Evolutionary conservation across 768 basidiomycete genomes (phyloP).

Genomic region (Lactarius hengduanensis): DNA sequence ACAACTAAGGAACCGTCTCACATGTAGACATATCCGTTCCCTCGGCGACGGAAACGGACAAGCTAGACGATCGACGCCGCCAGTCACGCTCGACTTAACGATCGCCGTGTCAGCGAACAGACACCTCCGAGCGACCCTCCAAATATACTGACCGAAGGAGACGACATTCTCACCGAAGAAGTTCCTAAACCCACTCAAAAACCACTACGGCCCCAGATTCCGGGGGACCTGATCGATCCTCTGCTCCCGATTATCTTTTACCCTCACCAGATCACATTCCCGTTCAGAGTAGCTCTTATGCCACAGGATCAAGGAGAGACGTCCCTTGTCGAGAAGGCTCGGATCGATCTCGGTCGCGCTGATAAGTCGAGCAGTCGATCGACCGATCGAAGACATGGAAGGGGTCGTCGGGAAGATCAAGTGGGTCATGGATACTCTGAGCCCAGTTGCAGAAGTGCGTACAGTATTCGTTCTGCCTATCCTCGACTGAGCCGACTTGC

Average conservation of each 20-base stretch:
- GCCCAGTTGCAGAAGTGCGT: background rate
- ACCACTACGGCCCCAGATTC: background rate
- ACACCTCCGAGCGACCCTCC: background rate
- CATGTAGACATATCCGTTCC: background rate
- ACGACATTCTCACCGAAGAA: background rate
- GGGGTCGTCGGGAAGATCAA: background rate
- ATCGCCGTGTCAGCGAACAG: background rate
- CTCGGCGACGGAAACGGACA: background rate
- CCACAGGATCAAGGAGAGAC: background rate
- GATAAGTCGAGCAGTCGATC: background rate
- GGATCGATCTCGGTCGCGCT: background rate
- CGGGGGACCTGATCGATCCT: background rate
- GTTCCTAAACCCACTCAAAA: background rate
- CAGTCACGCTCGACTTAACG: background rate
- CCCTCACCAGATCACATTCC: background rate
- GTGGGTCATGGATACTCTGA: background rate
- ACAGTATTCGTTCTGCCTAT: background rate
- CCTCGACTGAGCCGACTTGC: background rate
- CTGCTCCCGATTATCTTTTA: background rate
- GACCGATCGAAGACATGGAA: background rate
- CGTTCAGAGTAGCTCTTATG: background rate
- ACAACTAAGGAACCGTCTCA: background rate
- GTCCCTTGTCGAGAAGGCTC: background rate
- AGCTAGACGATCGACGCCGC: background rate
- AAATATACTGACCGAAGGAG: background rate